Percentiles rank a stretch among this genome's conserved stretches.
These are phyloP conservation scores for Leishmania lainsoni DNA, from an alignment of 208 protist genomes.

Conservation along the genomic window DNA sequence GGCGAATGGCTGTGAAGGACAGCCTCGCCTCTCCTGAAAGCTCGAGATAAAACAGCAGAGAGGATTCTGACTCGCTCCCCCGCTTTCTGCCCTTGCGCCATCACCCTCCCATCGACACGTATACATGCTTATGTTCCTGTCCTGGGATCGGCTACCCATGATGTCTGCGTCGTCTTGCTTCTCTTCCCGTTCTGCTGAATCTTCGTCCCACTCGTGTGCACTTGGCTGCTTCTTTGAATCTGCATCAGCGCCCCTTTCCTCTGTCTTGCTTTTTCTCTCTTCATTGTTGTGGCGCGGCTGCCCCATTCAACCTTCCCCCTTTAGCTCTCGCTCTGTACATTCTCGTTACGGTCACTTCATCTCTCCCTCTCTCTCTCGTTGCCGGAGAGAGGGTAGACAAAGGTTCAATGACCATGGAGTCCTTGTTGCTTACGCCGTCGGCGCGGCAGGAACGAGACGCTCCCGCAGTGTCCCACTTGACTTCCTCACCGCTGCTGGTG, in stretches of 20 bases:
- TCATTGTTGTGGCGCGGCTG: background rate
- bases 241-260: background rate
- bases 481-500: slow-evolving; percentile 21
- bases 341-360: background rate
- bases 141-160: background rate
- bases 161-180: background rate
- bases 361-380: background rate
- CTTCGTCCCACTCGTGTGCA: background rate
- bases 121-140: background rate
- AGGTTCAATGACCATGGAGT: slow-evolving; percentile 2
- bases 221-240: background rate
- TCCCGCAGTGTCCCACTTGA: background rate
- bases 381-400: background rate
- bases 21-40: background rate
- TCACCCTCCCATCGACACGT: background rate
- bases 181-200: background rate
- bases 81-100: background rate
- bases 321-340: background rate
- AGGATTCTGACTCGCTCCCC: no score
- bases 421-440: slow-evolving; percentile 7
- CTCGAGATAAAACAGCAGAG: background rate
- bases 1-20: no score
- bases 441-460: background rate
- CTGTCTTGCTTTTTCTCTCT: background rate
- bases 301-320: background rate